Percentiles rank a stretch among this genome's conserved stretches.
Conservation (phyloP, 108 stramenopile species). For the Cyclotella kingstonii region DNA sequence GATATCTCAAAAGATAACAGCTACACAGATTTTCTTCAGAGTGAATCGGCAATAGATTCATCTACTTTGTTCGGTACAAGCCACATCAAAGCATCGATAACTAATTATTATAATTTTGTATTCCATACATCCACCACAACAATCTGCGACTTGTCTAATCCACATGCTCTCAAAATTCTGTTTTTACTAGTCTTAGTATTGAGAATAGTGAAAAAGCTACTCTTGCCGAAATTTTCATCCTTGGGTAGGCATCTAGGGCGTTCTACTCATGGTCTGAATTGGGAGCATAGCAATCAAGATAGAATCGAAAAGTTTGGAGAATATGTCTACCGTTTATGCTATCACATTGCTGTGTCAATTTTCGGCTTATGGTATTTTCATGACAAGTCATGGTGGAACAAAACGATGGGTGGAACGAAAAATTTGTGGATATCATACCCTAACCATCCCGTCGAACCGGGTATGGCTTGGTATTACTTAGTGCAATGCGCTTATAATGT, state of each 20-base stretch:
- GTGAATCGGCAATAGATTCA: neutral
- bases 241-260: slow-evolving; percentile 54
- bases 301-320: slow-evolving; percentile 84
- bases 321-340: slow-evolving; percentile 80
- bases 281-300: slow-evolving; percentile 59
- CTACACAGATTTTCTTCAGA: slow-evolving; percentile 11
- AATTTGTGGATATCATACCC: slow-evolving; percentile 59
- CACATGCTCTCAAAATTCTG: slow-evolving; percentile 20
- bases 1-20: slow-evolving; percentile 16
- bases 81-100: slow-evolving; percentile 5
- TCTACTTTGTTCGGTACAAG: neutral
- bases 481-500: slow-evolving; percentile 83
- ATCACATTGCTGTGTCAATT: slow-evolving; percentile 61
- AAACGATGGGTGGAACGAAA: slow-evolving; percentile 45
- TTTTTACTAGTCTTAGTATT: slow-evolving; percentile 50
- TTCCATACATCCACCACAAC: slow-evolving; percentile 36
- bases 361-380: slow-evolving; percentile 63
- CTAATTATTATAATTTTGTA: slow-evolving; percentile 31
- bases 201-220: slow-evolving; percentile 47
- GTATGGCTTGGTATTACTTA: slow-evolving; percentile 88
- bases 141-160: slow-evolving; percentile 35
- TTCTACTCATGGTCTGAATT: slow-evolving; percentile 63
- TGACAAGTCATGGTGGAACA: slow-evolving; percentile 68
- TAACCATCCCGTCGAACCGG: slow-evolving; percentile 64
- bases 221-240: slow-evolving; percentile 60